Percentiles rank a stretch among this genome's conserved stretches.
Evolutionary conservation across 805 yeast species (phyloP).

Genomic region (Metschnikowia continentalis): DNA sequence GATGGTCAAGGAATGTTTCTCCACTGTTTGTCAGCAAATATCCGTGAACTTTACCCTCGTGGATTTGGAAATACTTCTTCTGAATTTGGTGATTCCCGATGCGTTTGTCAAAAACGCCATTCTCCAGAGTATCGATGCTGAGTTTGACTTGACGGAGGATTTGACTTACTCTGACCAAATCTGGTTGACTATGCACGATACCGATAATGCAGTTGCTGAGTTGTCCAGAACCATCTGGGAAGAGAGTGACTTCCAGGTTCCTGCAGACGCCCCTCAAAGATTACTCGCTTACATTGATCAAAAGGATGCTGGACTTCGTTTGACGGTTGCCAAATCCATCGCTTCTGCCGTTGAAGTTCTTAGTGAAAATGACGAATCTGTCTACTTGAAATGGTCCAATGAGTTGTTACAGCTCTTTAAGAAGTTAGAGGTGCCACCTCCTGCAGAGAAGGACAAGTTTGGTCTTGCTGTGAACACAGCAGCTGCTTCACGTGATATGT

Average conservation of each 20-base stretch:
- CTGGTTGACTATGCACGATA: slow-evolving; percentile 76
- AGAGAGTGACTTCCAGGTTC: slow-evolving; percentile 59
- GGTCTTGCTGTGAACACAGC: slow-evolving; percentile 70
- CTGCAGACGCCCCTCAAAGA: slow-evolving; percentile 39
- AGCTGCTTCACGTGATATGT: slow-evolving; percentile 61
- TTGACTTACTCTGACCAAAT: slow-evolving; percentile 58
- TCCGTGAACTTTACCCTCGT: slow-evolving; percentile 52
- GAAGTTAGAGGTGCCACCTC: slow-evolving; percentile 64
- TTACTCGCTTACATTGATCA: slow-evolving; percentile 51
- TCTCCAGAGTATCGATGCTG: slow-evolving; percentile 81
- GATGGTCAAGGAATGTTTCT: slow-evolving; percentile 76
- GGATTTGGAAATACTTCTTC: slow-evolving; percentile 59
- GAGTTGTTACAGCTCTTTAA: slow-evolving; percentile 53
- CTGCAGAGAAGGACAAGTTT: slow-evolving; percentile 71
- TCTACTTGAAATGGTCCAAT: slow-evolving; percentile 34
- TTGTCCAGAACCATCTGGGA: slow-evolving; percentile 82
- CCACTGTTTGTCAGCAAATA: slow-evolving; percentile 71
- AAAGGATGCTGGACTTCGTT: slow-evolving; percentile 62
- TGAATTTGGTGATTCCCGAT: slow-evolving; percentile 55
- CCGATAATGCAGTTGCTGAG: slow-evolving; percentile 55
- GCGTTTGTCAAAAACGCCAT: slow-evolving; percentile 73
- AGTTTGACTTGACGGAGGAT: slow-evolving; percentile 56
- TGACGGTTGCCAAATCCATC: slow-evolving; percentile 68
- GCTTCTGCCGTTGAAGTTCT: slow-evolving; percentile 49
- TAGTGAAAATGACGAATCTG: slow-evolving; percentile 16